Percentiles rank a stretch among this genome's conserved stretches.
phyloP scores from a whole-genome alignment of 129 eudicot genomes.

The Tagetes erecta region DNA sequence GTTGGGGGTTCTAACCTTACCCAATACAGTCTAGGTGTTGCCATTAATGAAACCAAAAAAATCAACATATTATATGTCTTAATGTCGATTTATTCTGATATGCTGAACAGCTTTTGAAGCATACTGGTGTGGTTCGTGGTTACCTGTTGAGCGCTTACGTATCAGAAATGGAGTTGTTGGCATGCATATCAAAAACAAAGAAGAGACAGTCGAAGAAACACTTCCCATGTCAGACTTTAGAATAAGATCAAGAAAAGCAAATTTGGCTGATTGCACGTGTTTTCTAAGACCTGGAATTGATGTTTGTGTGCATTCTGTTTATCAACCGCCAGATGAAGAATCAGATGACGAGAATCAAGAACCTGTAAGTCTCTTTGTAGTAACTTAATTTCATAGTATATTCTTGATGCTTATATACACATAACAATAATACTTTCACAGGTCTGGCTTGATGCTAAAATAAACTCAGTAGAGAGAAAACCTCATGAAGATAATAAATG shows the following conservation, averaged over 20 bases:
- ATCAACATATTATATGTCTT: background rate
- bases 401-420: conserved; percentile 9
- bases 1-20: too few species aligned
- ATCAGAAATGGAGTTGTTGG: conserved; percentile 61
- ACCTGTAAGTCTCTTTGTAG: conserved; percentile 50
- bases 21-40: too few species aligned
- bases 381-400: background rate
- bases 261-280: conserved; percentile 67
- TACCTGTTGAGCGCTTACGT: conserved; percentile 65
- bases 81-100: conserved; percentile 24
- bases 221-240: conserved; percentile 66
- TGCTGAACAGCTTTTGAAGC: conserved; percentile 82
- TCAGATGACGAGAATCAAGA: conserved; percentile 41
- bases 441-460: conserved; percentile 88
- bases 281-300: conserved; percentile 79
- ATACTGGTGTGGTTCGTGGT: conserved; percentile 64
- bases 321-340: conserved; percentile 50
- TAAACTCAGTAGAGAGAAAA: conserved; percentile 84
- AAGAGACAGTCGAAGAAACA: conserved; percentile 47
- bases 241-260: conserved; percentile 77
- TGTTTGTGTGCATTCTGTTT: conserved; percentile 56
- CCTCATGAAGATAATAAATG: conserved; percentile 70
- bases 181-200: conserved; percentile 43
- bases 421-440: conserved; percentile 22
- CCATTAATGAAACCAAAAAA: too few species aligned